Percentiles rank a stretch among this genome's conserved stretches.
These are phyloP conservation scores for Thielaviopsis populi DNA, from an alignment of 2,329 filamentous ascomycete species.

Conservation along the genomic window DNA sequence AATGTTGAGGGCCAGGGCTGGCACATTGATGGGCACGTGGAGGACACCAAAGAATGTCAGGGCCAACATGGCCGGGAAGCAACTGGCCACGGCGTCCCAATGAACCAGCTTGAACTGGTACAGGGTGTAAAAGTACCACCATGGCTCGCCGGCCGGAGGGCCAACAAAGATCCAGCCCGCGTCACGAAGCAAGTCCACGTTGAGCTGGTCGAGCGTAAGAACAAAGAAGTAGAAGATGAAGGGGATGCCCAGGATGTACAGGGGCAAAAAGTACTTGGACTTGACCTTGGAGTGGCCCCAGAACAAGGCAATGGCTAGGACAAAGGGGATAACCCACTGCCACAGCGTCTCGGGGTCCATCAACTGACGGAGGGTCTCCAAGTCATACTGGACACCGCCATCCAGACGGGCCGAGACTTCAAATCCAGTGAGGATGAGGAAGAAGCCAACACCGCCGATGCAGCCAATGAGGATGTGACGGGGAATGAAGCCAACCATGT, in stretches of 20 bases:
- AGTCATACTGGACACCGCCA: conserved; percentile 68
- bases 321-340: conserved; percentile 70
- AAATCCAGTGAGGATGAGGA: conserved; percentile 77
- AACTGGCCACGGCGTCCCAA: conserved; percentile 70
- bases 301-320: conserved; percentile 61
- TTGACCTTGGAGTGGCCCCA: conserved; percentile 59
- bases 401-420: conserved; percentile 85
- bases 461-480: conserved; percentile 93
- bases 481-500: conserved; percentile 91
- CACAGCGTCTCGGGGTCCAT: conserved; percentile 57
- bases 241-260: conserved; percentile 70
- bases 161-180: conserved; percentile 85
- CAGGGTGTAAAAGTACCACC: conserved; percentile 95
- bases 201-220: conserved; percentile 49
- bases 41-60: conserved; percentile 94
- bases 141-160: conserved; percentile 71
- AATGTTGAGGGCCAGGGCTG: conserved; percentile 75
- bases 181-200: conserved; percentile 50
- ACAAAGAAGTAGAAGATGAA: conserved; percentile 67
- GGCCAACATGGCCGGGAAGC: conserved; percentile 87
- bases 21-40: conserved; percentile 96
- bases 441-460: conserved; percentile 93
- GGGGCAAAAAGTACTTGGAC: conserved; percentile 72
- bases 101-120: conserved; percentile 74
- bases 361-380: conserved; percentile 60